Base-by-base conservation (phyloP, 2,329 filamentous ascomycete genomes). In the Trichophaea hybrida region DNA sequence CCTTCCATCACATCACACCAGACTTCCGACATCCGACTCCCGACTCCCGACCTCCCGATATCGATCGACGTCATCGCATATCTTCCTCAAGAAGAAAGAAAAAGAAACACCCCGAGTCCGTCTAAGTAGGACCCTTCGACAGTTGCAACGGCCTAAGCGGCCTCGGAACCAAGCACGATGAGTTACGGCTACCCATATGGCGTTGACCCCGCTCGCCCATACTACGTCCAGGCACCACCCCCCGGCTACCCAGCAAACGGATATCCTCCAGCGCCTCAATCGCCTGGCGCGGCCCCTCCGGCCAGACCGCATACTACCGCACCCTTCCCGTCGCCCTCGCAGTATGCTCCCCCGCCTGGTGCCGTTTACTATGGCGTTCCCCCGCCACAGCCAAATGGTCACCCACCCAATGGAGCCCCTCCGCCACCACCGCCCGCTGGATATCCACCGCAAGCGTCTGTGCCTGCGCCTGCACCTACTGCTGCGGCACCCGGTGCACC, bases 301-400 rank as follows among this genome's bases (percentile, higher is more conserved):
- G 53, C 53, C 10, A 15, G 53, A 31, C 53, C 53, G 38, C 53
- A 55, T 44, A 55, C 53, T 17, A 55, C 53, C 35, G 53, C 53
- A 5, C 53, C 53, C 12, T 57, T 33, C 37, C 55, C 40, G n/a
- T 13, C 17, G 15, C 40, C 40, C 12, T 49, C 55, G 44, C 40
- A 35, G 55, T 57, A 57, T 50, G 40, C 40, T 13, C 55, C 55
- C 6, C 55, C 55, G 12, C 40, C 55, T 17, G 40, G 43, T 15
- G 33, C n/a, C n/a, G 2, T 8, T 35, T 57, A 57, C 44, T 48
- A 50, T 50, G 55, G 55, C 40, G 13, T 38, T 17, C 55, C 55
- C 31, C 43, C 55, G 38, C 44, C 38, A n/a, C 24, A 15, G 10
- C 55, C 55, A 49, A 15, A n/a, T 10, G 55, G 24, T 24, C 15